Evolutionary conservation across 2,329 filamentous ascomycete genomes (phyloP).

Genomic region (Fusarium chaquense): DNA sequence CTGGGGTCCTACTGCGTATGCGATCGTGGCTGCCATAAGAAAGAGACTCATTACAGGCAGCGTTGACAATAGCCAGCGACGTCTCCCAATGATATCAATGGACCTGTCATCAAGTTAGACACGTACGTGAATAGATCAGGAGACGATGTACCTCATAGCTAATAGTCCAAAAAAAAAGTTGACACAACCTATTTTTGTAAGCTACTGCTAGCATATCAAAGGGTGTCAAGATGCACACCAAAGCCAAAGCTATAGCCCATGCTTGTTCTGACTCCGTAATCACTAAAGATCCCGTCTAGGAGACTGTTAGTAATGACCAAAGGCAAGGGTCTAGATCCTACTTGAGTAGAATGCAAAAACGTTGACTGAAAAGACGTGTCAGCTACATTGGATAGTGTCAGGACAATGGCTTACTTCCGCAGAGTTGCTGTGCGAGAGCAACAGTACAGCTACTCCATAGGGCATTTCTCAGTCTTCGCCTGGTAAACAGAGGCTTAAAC

Average conservation of each 20-base stretch:
- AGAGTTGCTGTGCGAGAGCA: conserved; percentile 47
- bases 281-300: conserved; percentile 32
- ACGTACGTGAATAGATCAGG: accelerated
- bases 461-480: conserved; percentile 33
- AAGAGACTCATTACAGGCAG: conserved; percentile 56
- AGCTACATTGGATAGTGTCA: background rate
- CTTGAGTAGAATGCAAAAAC: conserved; percentile 61
- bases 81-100: conserved; percentile 55
- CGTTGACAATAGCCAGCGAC: conserved; percentile 58
- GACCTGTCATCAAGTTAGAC: conserved; percentile 34
- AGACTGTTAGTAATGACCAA: background rate
- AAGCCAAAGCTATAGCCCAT: conserved; percentile 46
- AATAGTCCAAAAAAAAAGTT: conserved; percentile 55
- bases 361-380: conserved; percentile 12
- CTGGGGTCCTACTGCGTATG: conserved; percentile 15
- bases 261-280: conserved; percentile 32
- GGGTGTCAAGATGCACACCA: conserved; percentile 35
- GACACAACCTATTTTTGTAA: conserved; percentile 48
- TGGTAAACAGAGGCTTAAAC: conserved; percentile 31
- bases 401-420: conserved; percentile 33
- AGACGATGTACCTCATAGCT: conserved; percentile 47
- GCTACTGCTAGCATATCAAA: background rate
- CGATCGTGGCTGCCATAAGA: conserved; percentile 26
- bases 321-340: conserved; percentile 12
- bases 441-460: conserved; percentile 47